phyloP scores from a whole-genome alignment of 129 eudicot species.

The carrot (Daucus carota) region DH1_v3.0 NC_030386.2:26738001-26738500 shows the following conservation, averaged over 20 bases:
- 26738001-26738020: not conserved
- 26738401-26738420: not conserved
- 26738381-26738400: not conserved
- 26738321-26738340: not conserved
- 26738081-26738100: not conserved
- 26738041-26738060: not conserved
- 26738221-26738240: not conserved
- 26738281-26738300: constrained; percentile 88
- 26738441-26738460: not conserved
- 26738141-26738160: not conserved
- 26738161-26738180: not conserved
- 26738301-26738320: constrained; percentile 39
- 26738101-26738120: not conserved
- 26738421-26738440: not conserved
- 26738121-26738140: not conserved
- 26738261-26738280: constrained; percentile 94
- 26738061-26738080: not conserved
- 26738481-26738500: not conserved
- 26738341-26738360: not conserved
- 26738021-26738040: not conserved
- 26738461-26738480: not conserved
- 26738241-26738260: constrained; percentile 59
- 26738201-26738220: not conserved
- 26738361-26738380: not conserved
- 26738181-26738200: not conserved